Evolutionary conservation across 495 filamentous ascomycete genomes (phyloP), one percentile per base, ranked within the genome.

Genomic region (Daldinia childiae): DNA sequence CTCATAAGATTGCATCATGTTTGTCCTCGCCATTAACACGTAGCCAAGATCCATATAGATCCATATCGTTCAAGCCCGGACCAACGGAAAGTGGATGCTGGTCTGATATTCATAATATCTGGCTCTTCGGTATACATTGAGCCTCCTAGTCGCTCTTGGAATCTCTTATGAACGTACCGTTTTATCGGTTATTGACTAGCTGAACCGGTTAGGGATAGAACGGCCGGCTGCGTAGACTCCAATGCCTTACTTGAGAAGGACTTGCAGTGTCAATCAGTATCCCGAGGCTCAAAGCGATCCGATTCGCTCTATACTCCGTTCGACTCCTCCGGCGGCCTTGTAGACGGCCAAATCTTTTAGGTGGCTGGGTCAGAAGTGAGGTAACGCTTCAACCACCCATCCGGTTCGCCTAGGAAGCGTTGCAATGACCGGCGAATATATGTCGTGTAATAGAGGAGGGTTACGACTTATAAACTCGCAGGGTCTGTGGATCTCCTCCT

Each of bases 391-490:
- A 19, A 58, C 32, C 43, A 54, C 57, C 65, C 51, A 65, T 58
- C 65, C 64, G 32, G 39, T 48, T 62, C 41, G 38, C 61, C 34
- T 39, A 58, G 32, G 43, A 65, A 17, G 7, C 58, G 32, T 58
- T 62, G 41, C 65, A 65, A 43, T 57, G 21, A 6, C 50, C 43
- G 45, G 34, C 26, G 57, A 58, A 52, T 69, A 36, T 58, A 69
- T 66, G 58, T 69, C 61, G 64, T 73, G 62, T 69, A 68, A 73
- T 66, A 65, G 71, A 69, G 41, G 58, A 66, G 66, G 54, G 55
- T 64, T 29, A 64, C 39, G 41, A 58, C 19, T 64, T 45, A 64
- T 71, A 64, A 57, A 64, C 62, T 38, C 27, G 26, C 50, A 43
- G 30, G 52, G 39, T 12, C 3, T 57, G 32, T 59, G 38, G 26